Percentiles rank a stretch among this genome's conserved stretches.
Conservation (phyloP, 345 rosid genomes). For the Capsella bursapastoris region DNA sequence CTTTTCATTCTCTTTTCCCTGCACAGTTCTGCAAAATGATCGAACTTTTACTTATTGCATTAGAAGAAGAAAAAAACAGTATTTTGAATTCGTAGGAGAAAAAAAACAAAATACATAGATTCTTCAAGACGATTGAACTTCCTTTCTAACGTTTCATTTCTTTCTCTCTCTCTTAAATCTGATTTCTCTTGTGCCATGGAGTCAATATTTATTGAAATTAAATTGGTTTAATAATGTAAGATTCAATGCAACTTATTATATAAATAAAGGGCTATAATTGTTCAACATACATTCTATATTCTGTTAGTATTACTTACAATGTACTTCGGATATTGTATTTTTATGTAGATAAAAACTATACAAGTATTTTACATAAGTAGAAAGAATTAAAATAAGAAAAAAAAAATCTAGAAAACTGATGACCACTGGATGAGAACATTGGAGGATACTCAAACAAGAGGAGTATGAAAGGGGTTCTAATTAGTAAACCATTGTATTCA, state of each 20-base stretch:
- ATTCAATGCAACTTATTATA: not conserved
- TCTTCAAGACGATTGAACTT: conserved; percentile 15
- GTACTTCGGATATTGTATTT: not conserved
- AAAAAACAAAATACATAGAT: not conserved
- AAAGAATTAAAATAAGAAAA: not conserved
- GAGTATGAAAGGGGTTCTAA: not conserved
- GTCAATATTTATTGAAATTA: conserved; percentile 5
- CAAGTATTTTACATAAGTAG: too few relatives aligned
- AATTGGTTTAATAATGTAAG: conserved; percentile 1
- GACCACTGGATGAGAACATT: conserved; percentile 3
- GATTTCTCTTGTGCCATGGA: not conserved
- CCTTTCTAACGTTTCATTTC: not conserved
- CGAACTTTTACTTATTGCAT: not conserved
- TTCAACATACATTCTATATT: not conserved
- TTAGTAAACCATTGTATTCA: too few relatives aligned
- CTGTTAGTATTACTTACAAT: not conserved
- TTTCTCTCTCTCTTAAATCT: not conserved
- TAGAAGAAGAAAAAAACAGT: not conserved
- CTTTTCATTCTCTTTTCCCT: conserved; percentile 12
- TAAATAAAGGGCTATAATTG: not conserved
- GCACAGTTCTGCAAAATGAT: conserved; percentile 17
- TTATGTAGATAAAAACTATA: too few relatives aligned
- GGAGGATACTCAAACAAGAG: not conserved
- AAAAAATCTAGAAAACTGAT: conserved; percentile 1
- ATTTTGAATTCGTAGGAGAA: too few relatives aligned